Percentiles rank a stretch among this genome's conserved stretches.
Conservation (phyloP, 176 grass and related monocot genomes). For the Phyllostachys edulis region DNA sequence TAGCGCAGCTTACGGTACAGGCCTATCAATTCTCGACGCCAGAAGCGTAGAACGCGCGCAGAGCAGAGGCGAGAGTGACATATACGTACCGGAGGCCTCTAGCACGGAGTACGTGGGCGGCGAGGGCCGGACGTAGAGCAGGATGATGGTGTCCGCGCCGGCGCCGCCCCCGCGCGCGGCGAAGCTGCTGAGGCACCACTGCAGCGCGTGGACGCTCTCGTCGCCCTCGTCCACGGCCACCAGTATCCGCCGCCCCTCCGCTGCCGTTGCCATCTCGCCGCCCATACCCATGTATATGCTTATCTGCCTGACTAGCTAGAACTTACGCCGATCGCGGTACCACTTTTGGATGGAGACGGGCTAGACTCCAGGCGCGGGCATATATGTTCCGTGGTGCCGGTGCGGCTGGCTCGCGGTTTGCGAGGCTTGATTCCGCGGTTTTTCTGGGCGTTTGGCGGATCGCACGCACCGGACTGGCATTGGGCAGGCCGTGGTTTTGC, state of each 20-base stretch:
- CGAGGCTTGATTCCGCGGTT: too few relatives aligned
- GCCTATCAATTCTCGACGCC: neutral
- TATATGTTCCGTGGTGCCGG: too few relatives aligned
- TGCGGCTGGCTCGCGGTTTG: too few relatives aligned
- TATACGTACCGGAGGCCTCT: conserved; percentile 60
- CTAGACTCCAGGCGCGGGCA: too few relatives aligned
- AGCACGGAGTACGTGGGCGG: conserved; percentile 52
- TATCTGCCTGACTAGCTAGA: neutral
- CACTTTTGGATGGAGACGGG: too few relatives aligned
- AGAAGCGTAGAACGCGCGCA: neutral
- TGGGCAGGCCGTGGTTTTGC: too few relatives aligned
- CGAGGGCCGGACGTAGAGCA: conserved; percentile 55
- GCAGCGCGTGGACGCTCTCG: conserved; percentile 67
- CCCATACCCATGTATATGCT: neutral
- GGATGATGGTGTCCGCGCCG: conserved; percentile 50
- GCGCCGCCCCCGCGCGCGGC: neutral
- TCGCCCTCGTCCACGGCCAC: conserved; percentile 84
- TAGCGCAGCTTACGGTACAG: conserved; percentile 18
- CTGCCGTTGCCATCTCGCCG: conserved; percentile 10
- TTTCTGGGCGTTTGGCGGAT: too few relatives aligned
- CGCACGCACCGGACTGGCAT: too few relatives aligned
- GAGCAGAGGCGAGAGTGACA: neutral
- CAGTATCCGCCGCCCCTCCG: conserved; percentile 45
- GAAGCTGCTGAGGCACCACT: conserved; percentile 69
- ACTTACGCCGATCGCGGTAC: too few relatives aligned